Base-by-base conservation (phyloP, 2,329 filamentous ascomycete genomes). In the Cyphellophora europaea region DNA sequence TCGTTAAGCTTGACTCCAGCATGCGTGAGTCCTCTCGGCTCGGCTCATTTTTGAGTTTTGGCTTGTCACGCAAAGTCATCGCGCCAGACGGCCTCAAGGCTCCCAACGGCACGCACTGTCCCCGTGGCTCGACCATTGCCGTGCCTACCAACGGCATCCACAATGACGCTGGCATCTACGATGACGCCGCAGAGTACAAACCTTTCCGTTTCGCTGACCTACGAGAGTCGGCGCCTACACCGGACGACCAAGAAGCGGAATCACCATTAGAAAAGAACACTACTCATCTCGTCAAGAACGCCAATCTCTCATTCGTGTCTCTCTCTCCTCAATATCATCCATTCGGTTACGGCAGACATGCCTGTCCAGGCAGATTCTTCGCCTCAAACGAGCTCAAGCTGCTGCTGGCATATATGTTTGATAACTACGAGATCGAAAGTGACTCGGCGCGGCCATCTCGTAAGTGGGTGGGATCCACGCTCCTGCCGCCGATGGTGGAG, bases 311-410 rank as follows among this genome's bases (percentile, higher is more conserved):
- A 21, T 65, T 77, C 58, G 67, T 74, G 10, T 69, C 69, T 4
- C 74, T 72, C 2, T 67, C 65, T 21, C 57, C 66, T 23, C 50
- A 55, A 5, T 67, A 72, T 44, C 49, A 76, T 13, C 58, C 67
- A 0, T 78, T 77, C 51, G 72, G 74, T 0, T 69, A 75, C 40
- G 74, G 74, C 5, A 58, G 66, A 41, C 71, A 77, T 49, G 50
- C 53, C 23, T 57, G 54, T 38, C 52, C 53, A 3, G 53, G 54
- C 6, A 42, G 54, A n/a, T 55, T 53, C 35, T 55, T 53, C 30
- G 54, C 53, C 1, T 41, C 43, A 4, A 41, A 45, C 27, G 41
- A 50, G 38, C 36, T 51, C 12, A 57, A 55, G 39, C 43, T 54
- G 18, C 30, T 47, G 6, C 34, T 57, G 11, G 44, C 40, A 6